Evolutionary conservation across 2,329 filamentous ascomycete species (phyloP), one percentile per base, ranked within the genome.

Genomic region (Trichophyton benhamiae): DNA sequence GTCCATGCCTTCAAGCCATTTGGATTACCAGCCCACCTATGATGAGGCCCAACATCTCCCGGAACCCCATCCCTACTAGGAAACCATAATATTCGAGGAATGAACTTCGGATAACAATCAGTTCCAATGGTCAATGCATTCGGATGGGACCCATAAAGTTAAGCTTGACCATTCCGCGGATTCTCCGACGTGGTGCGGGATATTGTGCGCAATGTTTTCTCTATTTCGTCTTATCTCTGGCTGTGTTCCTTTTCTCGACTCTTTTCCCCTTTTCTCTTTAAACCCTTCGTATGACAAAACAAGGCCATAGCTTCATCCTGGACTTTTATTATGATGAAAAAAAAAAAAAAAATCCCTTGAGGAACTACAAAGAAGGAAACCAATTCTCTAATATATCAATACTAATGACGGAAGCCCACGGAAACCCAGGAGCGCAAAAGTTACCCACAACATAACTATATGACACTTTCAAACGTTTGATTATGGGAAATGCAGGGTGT

Each of bases 21-120:
- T 71, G 46, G 70, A 70, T 4, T 74, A 69, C 48, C 71, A 65
- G 53, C 36, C 63, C 42, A 58, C 61, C n/a, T 66, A 66, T 46
- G 63, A 65, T 0, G 63, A 63, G 20, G 8, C 58, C n/a, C 61
- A 65, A 42, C 59, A 30, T 30, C 22, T 66, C 36, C 60, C 58
- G 7, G 65, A 61, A n/a, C 55, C 64, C 5, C 64, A 63, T 52
- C 64, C 63, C 46, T 66, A 59, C 58, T 15, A 25, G 30, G 42
- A 22, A 9, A 48, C 11, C 25, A 46, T 48, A 6, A 9, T 17
- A 30, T 57, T 20, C 17, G 11, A 22, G n/a, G 6, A 48, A 48
- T 22, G 5, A 11, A 2, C 20, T 48, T 44, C 25, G 20, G 17
- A 22, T 25, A 48, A 8, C 44, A 13, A 6, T 6, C n/a, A 25